A percentile compares a stretch with the other conserved stretches of the same genome.
Conservation (phyloP, 139 green algal species). For the Chlorella sorokiniana region DNA sequence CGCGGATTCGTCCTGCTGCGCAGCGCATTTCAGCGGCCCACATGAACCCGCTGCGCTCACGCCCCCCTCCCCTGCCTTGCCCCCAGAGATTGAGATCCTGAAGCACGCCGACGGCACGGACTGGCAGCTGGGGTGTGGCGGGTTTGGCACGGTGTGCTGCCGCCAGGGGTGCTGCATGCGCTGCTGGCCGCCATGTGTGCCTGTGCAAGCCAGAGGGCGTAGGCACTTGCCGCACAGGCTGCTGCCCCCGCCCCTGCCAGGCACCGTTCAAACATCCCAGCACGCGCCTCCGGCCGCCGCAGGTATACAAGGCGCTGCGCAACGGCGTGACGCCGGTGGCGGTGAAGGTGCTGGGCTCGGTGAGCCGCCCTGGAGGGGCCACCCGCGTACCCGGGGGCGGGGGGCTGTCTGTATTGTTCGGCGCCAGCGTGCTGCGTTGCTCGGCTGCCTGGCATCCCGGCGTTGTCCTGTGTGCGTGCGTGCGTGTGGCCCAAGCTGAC, state of each 20-base stretch:
- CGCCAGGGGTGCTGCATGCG: not conserved
- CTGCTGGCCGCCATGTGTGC: not conserved
- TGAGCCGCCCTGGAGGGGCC: not conserved
- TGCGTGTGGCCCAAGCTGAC: not conserved
- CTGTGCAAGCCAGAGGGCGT: no score
- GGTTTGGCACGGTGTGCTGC: slow-evolving; percentile 34
- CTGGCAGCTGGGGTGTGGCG: slow-evolving; percentile 50
- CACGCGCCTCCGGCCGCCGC: not conserved
- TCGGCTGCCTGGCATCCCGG: not conserved
- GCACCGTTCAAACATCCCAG: not conserved
- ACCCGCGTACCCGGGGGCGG: no score
- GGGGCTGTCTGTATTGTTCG: no score
- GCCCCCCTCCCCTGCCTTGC: not conserved
- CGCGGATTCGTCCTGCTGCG: no score
- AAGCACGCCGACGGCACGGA: slow-evolving; percentile 34
- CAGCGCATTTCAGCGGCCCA: no score
- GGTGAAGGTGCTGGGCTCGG: slow-evolving; percentile 43
- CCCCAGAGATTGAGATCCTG: slow-evolving; percentile 35
- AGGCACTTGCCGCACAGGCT: no score
- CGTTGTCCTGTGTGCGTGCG: not conserved
- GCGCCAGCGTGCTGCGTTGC: not conserved
- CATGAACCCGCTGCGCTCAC: not conserved
- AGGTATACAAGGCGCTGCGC: slow-evolving; percentile 51
- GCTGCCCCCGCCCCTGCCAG: not conserved
- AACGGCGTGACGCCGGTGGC: slow-evolving; percentile 47